These are phyloP conservation scores for Amborella trichopoda DNA, from an alignment of 164 flowering plant species.

Conservation along the genomic window DNA sequence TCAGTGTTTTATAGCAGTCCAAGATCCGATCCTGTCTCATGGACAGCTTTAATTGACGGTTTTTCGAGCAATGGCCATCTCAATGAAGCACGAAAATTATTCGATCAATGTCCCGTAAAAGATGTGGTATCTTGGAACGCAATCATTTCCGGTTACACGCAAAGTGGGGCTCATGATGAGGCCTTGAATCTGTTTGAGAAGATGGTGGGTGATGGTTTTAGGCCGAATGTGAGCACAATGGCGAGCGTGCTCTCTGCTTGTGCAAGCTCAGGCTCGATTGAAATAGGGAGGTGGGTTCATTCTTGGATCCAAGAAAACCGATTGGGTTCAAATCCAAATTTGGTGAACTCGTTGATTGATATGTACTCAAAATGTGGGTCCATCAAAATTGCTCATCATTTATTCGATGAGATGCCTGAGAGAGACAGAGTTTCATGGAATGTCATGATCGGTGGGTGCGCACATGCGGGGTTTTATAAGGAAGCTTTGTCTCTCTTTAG, in stretches of 20 bases:
- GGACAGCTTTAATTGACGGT: constrained; percentile 57
- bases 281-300: constrained; percentile 36
- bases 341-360: constrained; percentile 62
- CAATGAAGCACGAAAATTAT: constrained; percentile 47
- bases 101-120: constrained; percentile 51
- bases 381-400: constrained; percentile 28
- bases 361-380: constrained; percentile 78
- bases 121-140: constrained; percentile 82
- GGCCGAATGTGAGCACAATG: constrained; percentile 58
- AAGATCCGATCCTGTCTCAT: constrained; percentile 45
- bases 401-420: constrained; percentile 32
- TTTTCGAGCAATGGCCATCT: constrained; percentile 33
- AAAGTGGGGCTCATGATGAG: constrained; percentile 32
- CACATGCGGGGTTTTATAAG: constrained; percentile 28
- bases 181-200: constrained; percentile 39
- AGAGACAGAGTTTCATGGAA: constrained; percentile 64
- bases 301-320: constrained; percentile 50
- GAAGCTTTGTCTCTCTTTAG: constrained; percentile 49
- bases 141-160: constrained; percentile 62
- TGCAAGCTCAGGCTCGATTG: constrained; percentile 45
- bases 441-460: constrained; percentile 69
- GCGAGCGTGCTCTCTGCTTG: constrained; percentile 59
- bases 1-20: constrained; percentile 51
- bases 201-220: constrained; percentile 28
- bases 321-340: constrained; percentile 31